phyloP scores from a whole-genome alignment of 2,329 filamentous ascomycete species.

The Pestalotiopsis sp. region DNA sequence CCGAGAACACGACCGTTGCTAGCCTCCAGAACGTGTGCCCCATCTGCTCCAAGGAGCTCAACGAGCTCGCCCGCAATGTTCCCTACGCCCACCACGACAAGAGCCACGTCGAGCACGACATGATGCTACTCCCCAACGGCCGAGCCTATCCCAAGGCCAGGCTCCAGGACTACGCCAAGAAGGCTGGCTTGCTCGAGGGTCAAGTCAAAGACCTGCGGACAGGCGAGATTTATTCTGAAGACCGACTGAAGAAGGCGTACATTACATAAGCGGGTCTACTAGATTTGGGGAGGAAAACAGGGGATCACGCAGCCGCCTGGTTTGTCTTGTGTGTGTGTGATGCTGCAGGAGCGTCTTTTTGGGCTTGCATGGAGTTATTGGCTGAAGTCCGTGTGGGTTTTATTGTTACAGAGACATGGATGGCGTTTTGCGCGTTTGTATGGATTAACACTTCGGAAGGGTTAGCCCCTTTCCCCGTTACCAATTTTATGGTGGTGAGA shows the following conservation, averaged over 20 bases:
- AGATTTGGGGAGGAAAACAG: not conserved
- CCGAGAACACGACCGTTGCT: slow-evolving; percentile 39
- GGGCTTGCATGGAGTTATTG: not conserved
- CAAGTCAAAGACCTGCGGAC: slow-evolving; percentile 80
- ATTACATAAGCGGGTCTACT: slow-evolving; percentile 66
- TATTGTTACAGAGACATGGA: not conserved
- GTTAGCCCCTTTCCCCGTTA: too few species aligned
- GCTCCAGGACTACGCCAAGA: slow-evolving; percentile 76
- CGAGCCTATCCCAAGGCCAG: slow-evolving; percentile 80
- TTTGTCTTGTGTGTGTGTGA: too few species aligned
- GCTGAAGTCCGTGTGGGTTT: too few species aligned
- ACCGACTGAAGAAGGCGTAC: slow-evolving; percentile 81
- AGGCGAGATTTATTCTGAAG: slow-evolving; percentile 65
- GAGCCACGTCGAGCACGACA: slow-evolving; percentile 87
- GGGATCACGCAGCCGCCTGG: too few species aligned
- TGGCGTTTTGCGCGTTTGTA: not conserved
- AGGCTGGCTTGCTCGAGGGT: slow-evolving; percentile 69
- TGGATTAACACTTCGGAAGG: too few species aligned
- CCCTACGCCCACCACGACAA: slow-evolving; percentile 96
- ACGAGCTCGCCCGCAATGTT: slow-evolving; percentile 84
- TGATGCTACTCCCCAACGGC: slow-evolving; percentile 85
- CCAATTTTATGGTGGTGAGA: too few species aligned
- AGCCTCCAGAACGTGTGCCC: slow-evolving; percentile 76
- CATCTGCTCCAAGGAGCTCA: slow-evolving; percentile 94
- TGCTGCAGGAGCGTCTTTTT: not conserved